A percentile compares a stretch with the other conserved stretches of the same genome.
Conservation (phyloP, 1,139 yeast species). For the Geotrichum bryndzae region DNA sequence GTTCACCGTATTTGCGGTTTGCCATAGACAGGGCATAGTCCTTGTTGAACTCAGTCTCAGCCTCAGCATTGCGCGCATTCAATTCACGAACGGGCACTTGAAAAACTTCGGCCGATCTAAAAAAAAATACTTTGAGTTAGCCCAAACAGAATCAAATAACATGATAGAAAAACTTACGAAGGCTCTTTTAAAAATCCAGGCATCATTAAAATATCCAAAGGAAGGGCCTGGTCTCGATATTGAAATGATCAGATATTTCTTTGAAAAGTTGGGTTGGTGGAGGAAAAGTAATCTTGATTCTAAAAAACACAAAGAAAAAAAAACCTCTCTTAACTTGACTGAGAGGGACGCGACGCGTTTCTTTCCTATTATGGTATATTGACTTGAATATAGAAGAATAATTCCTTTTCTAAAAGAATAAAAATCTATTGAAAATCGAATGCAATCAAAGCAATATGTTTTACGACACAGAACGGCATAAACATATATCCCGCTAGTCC, state of each 20-base stretch:
- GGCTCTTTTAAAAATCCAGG: neutral
- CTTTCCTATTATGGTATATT: neutral
- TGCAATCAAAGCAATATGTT: neutral
- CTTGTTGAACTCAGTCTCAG: conserved; percentile 17
- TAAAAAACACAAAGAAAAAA: neutral
- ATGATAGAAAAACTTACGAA: neutral
- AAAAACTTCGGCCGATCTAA: neutral
- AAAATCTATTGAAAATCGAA: neutral
- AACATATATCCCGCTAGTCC: too few relatives aligned
- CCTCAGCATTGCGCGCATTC: neutral
- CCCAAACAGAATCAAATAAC: neutral
- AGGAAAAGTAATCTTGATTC: neutral
- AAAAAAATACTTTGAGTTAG: neutral
- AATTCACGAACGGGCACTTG: neutral
- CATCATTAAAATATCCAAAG: neutral
- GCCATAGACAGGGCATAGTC: conserved; percentile 21
- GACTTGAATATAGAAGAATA: neutral
- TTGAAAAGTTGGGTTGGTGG: neutral
- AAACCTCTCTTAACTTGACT: neutral
- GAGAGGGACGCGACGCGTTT: neutral
- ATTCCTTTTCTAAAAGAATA: neutral
- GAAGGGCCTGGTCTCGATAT: neutral
- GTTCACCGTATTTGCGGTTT: conserved; percentile 55
- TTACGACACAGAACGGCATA: too few relatives aligned
- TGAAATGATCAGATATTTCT: neutral